A percentile compares a stretch with the other conserved stretches of the same genome.
Evolutionary conservation across 495 filamentous ascomycete genomes (phyloP).

Genomic region (Neurospora sp.): DNA sequence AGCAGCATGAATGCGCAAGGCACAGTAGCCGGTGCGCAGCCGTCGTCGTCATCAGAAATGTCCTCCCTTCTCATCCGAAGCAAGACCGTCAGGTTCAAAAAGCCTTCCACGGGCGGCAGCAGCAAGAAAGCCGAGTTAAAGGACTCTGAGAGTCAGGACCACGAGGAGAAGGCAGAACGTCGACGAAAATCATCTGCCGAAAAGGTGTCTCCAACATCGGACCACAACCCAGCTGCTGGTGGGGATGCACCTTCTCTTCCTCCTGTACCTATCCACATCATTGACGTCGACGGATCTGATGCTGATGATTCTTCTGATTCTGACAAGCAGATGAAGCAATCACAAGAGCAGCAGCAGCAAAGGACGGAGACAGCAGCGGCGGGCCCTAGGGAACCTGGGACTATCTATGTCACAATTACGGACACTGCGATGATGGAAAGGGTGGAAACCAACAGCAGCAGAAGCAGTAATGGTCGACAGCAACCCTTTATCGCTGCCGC

Average conservation of each 20-base stretch:
- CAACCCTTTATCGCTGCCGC: neutral
- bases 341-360: neutral
- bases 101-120: neutral
- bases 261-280: neutral
- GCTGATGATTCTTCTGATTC: neutral
- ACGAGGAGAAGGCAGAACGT: neutral
- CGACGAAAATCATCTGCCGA: neutral
- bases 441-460: neutral
- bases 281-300: neutral
- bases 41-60: neutral
- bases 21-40: neutral
- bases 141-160: neutral
- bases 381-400: neutral
- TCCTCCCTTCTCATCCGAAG: neutral
- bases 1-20: neutral
- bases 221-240: neutral
- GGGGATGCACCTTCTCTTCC: neutral
- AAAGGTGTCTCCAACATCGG: neutral
- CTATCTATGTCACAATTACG: neutral
- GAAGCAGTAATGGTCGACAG: neutral
- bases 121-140: neutral
- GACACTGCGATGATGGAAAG: neutral
- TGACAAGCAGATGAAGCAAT: neutral
- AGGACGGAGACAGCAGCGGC: neutral
- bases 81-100: neutral